Evolutionary conservation across 1,139 yeast species (phyloP).

Genomic region (Candida tropicalis): DNA sequence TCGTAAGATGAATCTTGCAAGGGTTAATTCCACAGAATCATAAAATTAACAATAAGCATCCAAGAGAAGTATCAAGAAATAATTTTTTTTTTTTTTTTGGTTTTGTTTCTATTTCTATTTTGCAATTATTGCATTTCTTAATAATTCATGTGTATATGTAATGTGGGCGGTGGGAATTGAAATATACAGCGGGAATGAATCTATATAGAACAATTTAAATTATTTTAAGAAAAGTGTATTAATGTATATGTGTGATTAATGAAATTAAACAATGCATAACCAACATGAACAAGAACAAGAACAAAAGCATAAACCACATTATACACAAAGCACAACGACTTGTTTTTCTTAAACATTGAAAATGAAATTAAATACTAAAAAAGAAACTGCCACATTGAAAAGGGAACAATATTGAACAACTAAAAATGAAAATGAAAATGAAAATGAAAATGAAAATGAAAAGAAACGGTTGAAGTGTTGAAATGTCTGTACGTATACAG

Average conservation of each 20-base stretch:
- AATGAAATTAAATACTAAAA: not conserved
- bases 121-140: slow-evolving; percentile 3
- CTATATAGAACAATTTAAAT: not conserved
- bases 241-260: not conserved
- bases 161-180: too few species aligned
- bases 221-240: not conserved
- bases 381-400: not conserved
- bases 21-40: too few species aligned
- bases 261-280: slow-evolving; percentile 2
- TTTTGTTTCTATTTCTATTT: slow-evolving; percentile 2
- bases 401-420: too few species aligned
- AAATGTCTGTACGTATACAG: not conserved
- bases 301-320: not conserved
- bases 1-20: slow-evolving; percentile 3
- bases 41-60: too few species aligned
- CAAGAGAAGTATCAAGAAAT: slow-evolving; percentile 1
- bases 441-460: not conserved
- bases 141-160: too few species aligned
- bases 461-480: slow-evolving; percentile 2
- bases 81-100: not conserved
- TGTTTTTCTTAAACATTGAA: not conserved
- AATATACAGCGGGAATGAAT: too few species aligned
- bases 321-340: not conserved
- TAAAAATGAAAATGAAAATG: too few species aligned
- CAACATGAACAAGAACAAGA: too few species aligned